These are phyloP conservation scores for Croton setiger DNA, from an alignment of 441 rosid species.

Conservation along the genomic window DNA sequence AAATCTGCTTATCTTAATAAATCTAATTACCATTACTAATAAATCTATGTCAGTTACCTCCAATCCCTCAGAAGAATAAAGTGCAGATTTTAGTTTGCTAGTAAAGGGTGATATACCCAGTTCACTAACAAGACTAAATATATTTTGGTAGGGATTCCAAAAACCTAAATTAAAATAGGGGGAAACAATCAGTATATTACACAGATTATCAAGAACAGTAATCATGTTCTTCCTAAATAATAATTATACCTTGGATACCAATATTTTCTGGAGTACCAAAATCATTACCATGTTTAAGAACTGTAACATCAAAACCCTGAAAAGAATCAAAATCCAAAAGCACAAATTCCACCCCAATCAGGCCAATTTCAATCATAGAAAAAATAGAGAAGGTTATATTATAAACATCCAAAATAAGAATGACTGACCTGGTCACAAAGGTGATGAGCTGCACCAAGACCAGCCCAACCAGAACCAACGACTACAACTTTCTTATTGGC, in stretches of 20 bases:
- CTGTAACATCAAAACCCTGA: conserved; percentile 59
- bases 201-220: neutral
- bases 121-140: conserved; percentile 55
- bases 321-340: conserved; percentile 5
- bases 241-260: conserved; percentile 46
- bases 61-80: conserved; percentile 45
- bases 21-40: neutral
- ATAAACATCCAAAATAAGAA: neutral
- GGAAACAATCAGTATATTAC: neutral
- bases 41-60: conserved; percentile 34
- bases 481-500: conserved; percentile 40
- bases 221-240: neutral
- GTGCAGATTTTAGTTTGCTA: conserved; percentile 45
- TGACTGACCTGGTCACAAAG: conserved; percentile 49
- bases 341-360: neutral
- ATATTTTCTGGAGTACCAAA: conserved; percentile 45
- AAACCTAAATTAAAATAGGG: conserved; percentile 36
- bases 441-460: conserved; percentile 65
- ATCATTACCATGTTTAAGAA: conserved; percentile 49
- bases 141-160: conserved; percentile 55
- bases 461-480: conserved; percentile 70
- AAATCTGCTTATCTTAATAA: conserved; percentile 8
- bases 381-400: neutral
- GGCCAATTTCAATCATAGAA: neutral
- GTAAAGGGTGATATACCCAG: conserved; percentile 57